Evolutionary conservation across 257 asterid species (phyloP).

Genomic region (Solanum chiquidenum): DNA sequence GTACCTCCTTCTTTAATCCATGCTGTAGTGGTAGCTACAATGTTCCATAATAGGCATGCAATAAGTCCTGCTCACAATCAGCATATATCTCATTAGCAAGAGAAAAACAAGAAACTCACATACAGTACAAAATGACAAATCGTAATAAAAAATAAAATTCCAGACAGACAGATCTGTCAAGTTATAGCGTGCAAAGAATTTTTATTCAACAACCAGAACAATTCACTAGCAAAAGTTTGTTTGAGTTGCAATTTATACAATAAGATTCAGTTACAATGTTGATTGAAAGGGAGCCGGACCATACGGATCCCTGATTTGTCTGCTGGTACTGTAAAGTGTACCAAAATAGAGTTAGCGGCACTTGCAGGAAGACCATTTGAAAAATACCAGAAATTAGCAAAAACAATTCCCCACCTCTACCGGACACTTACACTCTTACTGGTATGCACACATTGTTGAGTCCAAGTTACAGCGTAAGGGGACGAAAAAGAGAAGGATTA

Average conservation of each 20-base stretch:
- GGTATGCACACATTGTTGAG: neutral
- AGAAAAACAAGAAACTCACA: neutral
- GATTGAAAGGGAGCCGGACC: neutral
- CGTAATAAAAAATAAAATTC: neutral
- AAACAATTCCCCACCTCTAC: neutral
- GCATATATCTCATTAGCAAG: neutral
- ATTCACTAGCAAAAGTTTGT: neutral
- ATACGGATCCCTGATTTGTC: neutral
- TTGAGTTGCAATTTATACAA: neutral
- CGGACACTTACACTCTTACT: neutral
- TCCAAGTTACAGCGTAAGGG: neutral
- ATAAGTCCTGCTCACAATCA: constrained; percentile 49
- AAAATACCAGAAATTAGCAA: neutral
- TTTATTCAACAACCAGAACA: neutral
- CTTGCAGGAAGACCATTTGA: neutral
- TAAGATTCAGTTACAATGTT: neutral
- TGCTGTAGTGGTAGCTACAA: constrained; percentile 79
- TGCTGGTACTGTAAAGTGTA: neutral
- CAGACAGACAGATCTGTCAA: neutral
- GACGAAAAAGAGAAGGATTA: neutral
- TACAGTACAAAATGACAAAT: neutral
- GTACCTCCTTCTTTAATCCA: constrained; percentile 86
- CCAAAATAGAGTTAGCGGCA: neutral
- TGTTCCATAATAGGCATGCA: constrained; percentile 69
- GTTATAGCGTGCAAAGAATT: neutral